phyloP scores from a whole-genome alignment of 2,329 filamentous ascomycete species.

The Diaporthe sp. region DNA sequence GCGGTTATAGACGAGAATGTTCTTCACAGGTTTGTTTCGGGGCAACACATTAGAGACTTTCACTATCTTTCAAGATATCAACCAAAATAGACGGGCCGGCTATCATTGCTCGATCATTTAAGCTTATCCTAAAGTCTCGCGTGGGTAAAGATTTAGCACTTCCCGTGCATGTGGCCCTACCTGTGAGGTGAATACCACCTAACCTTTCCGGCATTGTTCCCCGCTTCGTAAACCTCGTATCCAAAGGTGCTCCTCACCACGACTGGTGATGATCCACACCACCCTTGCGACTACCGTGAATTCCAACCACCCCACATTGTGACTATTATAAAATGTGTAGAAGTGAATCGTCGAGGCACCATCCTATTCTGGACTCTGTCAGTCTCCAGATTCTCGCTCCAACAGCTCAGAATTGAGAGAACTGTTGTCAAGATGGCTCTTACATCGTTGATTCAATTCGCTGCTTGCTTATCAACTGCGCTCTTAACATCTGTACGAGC shows the following conservation, averaged over 20 bases:
- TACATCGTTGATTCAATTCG: neutral
- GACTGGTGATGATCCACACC: slow-evolving; percentile 18
- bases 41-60: neutral
- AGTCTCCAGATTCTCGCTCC: neutral
- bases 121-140: neutral
- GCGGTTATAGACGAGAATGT: neutral
- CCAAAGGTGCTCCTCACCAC: neutral
- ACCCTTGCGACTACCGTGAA: neutral
- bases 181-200: slow-evolving; percentile 11
- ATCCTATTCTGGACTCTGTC: neutral
- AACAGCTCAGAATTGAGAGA: neutral
- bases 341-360: neutral
- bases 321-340: neutral
- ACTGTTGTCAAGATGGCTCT: neutral
- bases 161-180: neutral
- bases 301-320: neutral
- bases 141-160: neutral
- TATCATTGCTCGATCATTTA: neutral
- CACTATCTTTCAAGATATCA: neutral
- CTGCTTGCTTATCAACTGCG: neutral
- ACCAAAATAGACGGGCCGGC: neutral
- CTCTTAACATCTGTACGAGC: neutral
- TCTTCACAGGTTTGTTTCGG: neutral
- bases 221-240: slow-evolving; percentile 25
- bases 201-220: slow-evolving; percentile 20